Base-by-base conservation (phyloP, 2,329 filamentous ascomycete species). In the Fusarium napiforme region DNA sequence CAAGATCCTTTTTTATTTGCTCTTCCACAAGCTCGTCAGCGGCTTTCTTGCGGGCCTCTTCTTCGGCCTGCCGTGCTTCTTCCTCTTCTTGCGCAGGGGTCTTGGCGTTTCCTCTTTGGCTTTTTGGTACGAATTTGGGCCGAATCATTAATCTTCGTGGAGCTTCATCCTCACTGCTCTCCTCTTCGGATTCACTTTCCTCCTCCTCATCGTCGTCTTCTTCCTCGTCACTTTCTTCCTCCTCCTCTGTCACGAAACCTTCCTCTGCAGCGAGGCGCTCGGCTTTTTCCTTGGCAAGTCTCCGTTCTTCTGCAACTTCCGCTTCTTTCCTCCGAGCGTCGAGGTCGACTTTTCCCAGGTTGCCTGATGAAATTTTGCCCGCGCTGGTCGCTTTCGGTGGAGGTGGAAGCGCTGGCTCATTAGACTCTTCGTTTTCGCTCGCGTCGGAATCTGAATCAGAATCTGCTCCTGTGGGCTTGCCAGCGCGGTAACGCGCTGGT, bases 21-120 rank as follows among this genome's bases (percentile, higher is more conserved):
- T 95, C 94, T 80, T 97, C 94, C 19, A 99, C 90, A 15, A 98
- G 85, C 64, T 89, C 91, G 80, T 97, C 92, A 18, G 93, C 90
- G 43, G 92, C 91, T 80, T 92, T 91, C 70, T 89, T 90, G 40
- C 90, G 88, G 4, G 87, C 90, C 64, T 88, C 91, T 66, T 92
- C 90, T 52, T 89, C 89, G 5, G 86, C 88, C 7, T 76, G 71
- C 3, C 78, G 79, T 8, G 78, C 78, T 12, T 77, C 81, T 53
- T 84, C 82, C 47, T 80, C 76, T 77, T 85, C 71, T 57, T 79
- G 75, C 43, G 77, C 79, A 28, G 73, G 75, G 67, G 78, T 76
- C 40, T 79, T 77, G 14, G 67, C 73, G 26, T 77, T 80, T 45
- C 82, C 82, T 70, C 90, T 85, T 73, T 90, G 86, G 67, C 84